A percentile compares a stretch with the other conserved stretches of the same genome.
Evolutionary conservation across 805 yeast genomes (phyloP).

Genomic region (Starmera quercuum): DNA sequence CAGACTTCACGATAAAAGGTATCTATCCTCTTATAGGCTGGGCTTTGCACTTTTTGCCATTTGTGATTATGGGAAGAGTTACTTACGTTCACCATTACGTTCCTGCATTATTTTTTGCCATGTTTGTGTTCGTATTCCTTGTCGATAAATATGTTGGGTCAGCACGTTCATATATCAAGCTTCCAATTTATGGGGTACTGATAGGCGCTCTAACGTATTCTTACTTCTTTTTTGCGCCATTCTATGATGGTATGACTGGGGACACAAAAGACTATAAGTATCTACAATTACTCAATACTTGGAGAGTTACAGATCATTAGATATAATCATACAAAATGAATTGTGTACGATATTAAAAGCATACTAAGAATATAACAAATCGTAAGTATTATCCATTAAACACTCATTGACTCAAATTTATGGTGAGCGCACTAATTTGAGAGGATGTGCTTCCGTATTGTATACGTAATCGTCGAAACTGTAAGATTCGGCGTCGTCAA

Average conservation of each 20-base stretch:
- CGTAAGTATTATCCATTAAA: too few relatives aligned
- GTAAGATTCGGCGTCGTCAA: constrained; percentile 33
- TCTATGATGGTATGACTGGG: constrained; percentile 78
- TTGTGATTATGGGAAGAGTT: constrained; percentile 90
- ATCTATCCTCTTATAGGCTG: constrained; percentile 84
- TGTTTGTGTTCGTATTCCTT: constrained; percentile 45
- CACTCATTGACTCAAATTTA: background rate
- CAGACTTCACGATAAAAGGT: constrained; percentile 52
- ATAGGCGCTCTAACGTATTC: constrained; percentile 47
- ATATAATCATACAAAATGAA: background rate
- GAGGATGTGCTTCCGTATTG: constrained; percentile 60
- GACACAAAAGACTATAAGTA: constrained; percentile 37
- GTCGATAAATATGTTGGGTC: constrained; percentile 19
- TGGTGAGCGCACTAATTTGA: constrained; percentile 19
- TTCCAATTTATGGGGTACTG: constrained; percentile 32
- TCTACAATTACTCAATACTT: constrained; percentile 45
- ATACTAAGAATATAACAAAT: background rate
- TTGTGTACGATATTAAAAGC: background rate
- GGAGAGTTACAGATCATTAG: constrained; percentile 32
- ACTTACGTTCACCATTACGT: constrained; percentile 94
- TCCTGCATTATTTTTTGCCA: constrained; percentile 93
- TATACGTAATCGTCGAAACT: constrained; percentile 47
- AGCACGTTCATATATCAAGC: constrained; percentile 16
- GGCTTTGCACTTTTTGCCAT: constrained; percentile 84
- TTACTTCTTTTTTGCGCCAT: constrained; percentile 55